Evolutionary conservation across 2,329 filamentous ascomycete genomes (phyloP).

Genomic region (Cytospora leucostoma): DNA sequence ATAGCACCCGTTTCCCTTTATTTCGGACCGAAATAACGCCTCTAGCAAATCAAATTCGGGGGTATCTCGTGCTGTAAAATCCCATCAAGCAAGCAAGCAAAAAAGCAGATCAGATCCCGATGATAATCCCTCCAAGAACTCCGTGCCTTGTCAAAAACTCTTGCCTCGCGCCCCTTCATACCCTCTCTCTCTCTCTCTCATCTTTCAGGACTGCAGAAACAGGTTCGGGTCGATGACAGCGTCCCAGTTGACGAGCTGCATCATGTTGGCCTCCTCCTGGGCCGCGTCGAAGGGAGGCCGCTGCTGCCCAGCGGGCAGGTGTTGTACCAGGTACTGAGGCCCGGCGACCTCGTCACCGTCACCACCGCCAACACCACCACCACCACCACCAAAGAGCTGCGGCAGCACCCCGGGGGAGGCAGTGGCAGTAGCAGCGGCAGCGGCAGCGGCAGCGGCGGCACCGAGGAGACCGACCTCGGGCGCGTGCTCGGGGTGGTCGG

Average conservation of each 20-base stretch:
- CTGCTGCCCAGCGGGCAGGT: neutral
- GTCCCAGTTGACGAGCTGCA: slow-evolving; percentile 31
- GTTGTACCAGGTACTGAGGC: slow-evolving; percentile 15
- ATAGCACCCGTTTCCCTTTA: neutral
- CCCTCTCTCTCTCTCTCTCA: neutral
- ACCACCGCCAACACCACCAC: neutral
- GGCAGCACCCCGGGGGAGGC: slow-evolving; percentile 15
- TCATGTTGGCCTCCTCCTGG: slow-evolving; percentile 34
- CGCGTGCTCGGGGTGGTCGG: slow-evolving; percentile 32
- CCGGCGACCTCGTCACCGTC: neutral
- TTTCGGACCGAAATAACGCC: neutral
- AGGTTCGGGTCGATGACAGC: slow-evolving; percentile 22
- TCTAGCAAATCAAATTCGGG: neutral
- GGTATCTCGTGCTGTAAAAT: slow-evolving; percentile 12
- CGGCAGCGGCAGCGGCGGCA: too few relatives aligned
- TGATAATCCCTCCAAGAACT: neutral
- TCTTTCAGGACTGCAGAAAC: slow-evolving; percentile 11
- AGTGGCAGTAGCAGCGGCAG: too few relatives aligned
- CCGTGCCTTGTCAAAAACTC: neutral
- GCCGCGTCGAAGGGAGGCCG: slow-evolving; percentile 26
- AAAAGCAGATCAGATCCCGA: too few relatives aligned
- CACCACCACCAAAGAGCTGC: slow-evolving; percentile 13
- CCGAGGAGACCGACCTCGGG: slow-evolving; percentile 7
- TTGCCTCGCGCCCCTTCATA: too few relatives aligned
- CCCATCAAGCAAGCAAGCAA: neutral